A percentile compares a stretch with the other conserved stretches of the same genome.
phyloP scores from a whole-genome alignment of 2,329 filamentous ascomycete genomes.

The Beauveria medogensis region DNA sequence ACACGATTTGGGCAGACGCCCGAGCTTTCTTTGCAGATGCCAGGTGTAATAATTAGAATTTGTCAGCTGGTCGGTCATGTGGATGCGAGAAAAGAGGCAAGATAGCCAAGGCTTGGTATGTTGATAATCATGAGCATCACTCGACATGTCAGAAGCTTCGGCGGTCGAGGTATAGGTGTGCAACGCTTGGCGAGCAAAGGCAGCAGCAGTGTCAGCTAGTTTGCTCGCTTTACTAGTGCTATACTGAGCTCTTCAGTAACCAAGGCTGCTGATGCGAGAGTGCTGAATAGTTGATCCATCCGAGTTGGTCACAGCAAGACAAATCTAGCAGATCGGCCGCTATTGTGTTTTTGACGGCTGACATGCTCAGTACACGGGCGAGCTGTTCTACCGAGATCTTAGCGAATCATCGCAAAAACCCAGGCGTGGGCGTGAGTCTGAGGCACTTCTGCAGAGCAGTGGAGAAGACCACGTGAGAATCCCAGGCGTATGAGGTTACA shows the following conservation, averaged over 20 bases:
- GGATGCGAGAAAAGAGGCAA: too few species aligned
- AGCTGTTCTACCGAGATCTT: conserved; percentile 4
- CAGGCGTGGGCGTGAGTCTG: not conserved
- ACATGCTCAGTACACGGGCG: not conserved
- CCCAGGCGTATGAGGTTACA: conserved; percentile 1
- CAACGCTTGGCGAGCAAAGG: too few species aligned
- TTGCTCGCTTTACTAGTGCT: too few species aligned
- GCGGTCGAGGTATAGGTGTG: too few species aligned
- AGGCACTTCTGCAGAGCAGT: conserved; percentile 8
- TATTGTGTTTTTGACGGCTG: not conserved
- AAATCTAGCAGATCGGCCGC: not conserved
- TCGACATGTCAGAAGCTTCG: too few species aligned
- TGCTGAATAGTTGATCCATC: not conserved
- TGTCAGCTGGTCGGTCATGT: too few species aligned
- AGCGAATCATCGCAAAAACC: not conserved
- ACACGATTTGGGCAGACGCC: not conserved
- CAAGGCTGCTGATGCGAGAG: not conserved
- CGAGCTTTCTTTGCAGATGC: not conserved
- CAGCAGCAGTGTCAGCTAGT: too few species aligned
- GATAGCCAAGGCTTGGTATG: too few species aligned
- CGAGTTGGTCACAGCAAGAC: not conserved
- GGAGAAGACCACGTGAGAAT: conserved; percentile 10
- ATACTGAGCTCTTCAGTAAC: too few species aligned
- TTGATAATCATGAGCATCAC: too few species aligned
- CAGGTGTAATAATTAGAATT: not conserved